These are phyloP conservation scores for Chrysoporthe austroafricana DNA, from an alignment of 2,329 filamentous ascomycete genomes.

Conservation along the genomic window DNA sequence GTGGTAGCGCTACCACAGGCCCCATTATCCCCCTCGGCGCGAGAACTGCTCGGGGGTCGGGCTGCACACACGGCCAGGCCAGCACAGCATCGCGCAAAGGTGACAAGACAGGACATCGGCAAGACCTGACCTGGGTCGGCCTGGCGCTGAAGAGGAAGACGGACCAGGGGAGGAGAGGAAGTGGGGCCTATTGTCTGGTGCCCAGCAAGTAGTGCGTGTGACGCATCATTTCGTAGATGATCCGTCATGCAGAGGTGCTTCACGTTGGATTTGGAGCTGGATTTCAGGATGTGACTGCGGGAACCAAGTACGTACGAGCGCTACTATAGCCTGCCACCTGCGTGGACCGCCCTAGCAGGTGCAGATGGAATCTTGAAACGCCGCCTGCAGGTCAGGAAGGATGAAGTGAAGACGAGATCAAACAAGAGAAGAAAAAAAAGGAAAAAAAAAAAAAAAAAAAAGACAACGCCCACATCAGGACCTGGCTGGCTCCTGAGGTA, in stretches of 20 bases:
- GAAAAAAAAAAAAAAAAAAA: background rate
- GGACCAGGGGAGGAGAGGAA: background rate
- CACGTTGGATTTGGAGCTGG: constrained; percentile 8
- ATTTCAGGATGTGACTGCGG: background rate
- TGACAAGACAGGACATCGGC: background rate
- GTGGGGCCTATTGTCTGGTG: constrained; percentile 6
- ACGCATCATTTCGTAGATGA: constrained; percentile 5
- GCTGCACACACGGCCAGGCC: background rate
- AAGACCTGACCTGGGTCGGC: background rate
- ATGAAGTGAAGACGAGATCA: background rate
- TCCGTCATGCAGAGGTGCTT: constrained; percentile 14
- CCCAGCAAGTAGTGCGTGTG: background rate
- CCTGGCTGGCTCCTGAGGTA: background rate
- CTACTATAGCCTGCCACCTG: too few species aligned
- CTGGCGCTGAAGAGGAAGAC: background rate
- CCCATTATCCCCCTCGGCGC: background rate
- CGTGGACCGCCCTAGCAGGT: too few species aligned
- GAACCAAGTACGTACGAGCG: too few species aligned
- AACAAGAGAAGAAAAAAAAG: background rate
- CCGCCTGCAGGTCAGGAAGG: constrained; percentile 19
- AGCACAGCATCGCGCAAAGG: background rate
- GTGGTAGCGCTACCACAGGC: background rate
- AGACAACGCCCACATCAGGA: background rate
- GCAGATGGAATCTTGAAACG: constrained; percentile 22
- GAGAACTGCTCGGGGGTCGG: background rate